Percentiles rank a stretch among this genome's conserved stretches.
phyloP scores from a whole-genome alignment of 805 yeast species.

The Saturnispora serradocipensis region DNA sequence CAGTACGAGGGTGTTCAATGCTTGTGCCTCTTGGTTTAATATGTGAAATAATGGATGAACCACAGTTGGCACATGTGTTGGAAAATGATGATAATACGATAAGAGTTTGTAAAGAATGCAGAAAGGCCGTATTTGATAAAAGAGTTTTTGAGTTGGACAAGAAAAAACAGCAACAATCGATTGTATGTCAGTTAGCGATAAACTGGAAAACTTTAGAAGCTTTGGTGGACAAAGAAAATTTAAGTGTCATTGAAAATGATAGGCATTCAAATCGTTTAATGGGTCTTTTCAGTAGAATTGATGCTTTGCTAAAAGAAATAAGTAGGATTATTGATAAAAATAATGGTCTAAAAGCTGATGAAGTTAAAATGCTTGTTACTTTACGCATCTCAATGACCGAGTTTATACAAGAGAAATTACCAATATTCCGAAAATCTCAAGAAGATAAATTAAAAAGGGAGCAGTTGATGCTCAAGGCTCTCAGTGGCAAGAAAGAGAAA shows the following conservation, averaged over 20 bases:
- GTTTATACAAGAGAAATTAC: slow-evolving; percentile 59
- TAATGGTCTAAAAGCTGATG: slow-evolving; percentile 26
- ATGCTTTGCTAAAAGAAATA: slow-evolving; percentile 37
- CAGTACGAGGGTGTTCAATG: slow-evolving; percentile 57
- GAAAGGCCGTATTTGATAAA: slow-evolving; percentile 47
- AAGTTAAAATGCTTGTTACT: slow-evolving; percentile 39
- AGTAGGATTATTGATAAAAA: background rate
- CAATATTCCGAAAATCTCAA: slow-evolving; percentile 56
- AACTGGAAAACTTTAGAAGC: slow-evolving; percentile 19
- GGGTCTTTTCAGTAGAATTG: slow-evolving; percentile 42
- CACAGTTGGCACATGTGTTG: background rate
- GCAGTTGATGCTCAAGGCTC: slow-evolving; percentile 3
- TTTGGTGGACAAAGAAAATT: slow-evolving; percentile 17
- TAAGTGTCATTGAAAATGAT: slow-evolving; percentile 26
- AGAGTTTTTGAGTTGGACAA: slow-evolving; percentile 40
- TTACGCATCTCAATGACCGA: slow-evolving; percentile 47
- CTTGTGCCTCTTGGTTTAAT: slow-evolving; percentile 47
- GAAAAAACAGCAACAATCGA: slow-evolving; percentile 22
- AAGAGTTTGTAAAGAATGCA: slow-evolving; percentile 66
- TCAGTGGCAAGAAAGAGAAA: background rate
- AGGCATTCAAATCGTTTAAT: slow-evolving; percentile 22
- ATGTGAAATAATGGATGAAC: slow-evolving; percentile 27
- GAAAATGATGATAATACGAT: slow-evolving; percentile 26
- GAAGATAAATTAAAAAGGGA: slow-evolving; percentile 17
- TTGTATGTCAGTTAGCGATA: slow-evolving; percentile 31